Base-by-base conservation (phyloP, 2,329 filamentous ascomycete genomes). In the Ceratocystis diversiconidia region DNA sequence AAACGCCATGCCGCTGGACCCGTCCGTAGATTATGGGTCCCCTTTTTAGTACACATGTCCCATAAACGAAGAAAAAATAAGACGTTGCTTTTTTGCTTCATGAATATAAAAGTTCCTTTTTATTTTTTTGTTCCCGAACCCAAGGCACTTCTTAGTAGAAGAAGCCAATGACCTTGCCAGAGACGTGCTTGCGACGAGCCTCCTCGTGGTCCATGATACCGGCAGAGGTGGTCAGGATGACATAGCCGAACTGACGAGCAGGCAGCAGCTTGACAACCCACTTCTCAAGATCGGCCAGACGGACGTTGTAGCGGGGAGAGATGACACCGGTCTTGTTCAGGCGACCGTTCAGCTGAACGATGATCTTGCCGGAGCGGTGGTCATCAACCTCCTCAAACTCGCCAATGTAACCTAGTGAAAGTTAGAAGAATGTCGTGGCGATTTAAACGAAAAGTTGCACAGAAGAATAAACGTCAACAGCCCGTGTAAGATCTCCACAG, bases 181-280 rank as follows among this genome's bases (percentile, higher is more conserved):
- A 87, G 76, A 97, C 94, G 84, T 99, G 94, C 87, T 97, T 97
- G 79, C 94, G 85, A 77, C 94, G 85, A 73, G 94, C 94, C 87
- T 99, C 94, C 85, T 99, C 94, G 84, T 99, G 94, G 84, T 99
- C 94, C 92, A 99, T 97, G 80, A 99, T 99, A 79, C 94, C 94
- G 71, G 94, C 91, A 69, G 92, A 96, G 80, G 94, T 99, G 79
- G 94, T 99, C 75, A 99, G 88, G 80, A 99, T 91, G 76, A 99
- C 90, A 83, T 91, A 96, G 76, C 94, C 94, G 85, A 99, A 99
- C 82, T 99, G 94, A 96, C 94, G 94, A 72, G 94, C 92, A 72
- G 94, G 94, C 71, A 99, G 86, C 76, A 99, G 89, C 87, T 95
- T 95, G 82, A 95, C 90, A 74, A 97, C 91, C 94, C 94, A 99